Percentiles rank a stretch among this genome's conserved stretches.
Evolutionary conservation across 1,284 basidiomycete species (phyloP).

Genomic region (Cryptococcus deneoformans): DNA sequence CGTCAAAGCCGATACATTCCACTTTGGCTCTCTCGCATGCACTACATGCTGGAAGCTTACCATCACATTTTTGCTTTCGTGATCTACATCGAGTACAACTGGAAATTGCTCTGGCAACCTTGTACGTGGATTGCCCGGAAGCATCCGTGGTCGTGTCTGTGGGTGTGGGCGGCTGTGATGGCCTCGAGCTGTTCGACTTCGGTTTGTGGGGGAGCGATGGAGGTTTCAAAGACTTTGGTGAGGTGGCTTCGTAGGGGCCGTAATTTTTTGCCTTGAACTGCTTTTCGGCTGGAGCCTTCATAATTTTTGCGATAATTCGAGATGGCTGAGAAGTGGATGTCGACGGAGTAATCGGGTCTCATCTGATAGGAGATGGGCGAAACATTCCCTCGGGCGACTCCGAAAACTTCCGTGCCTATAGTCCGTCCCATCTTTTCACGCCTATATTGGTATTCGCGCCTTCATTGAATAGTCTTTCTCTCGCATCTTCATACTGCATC

Average conservation of each 20-base stretch:
- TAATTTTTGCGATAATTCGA: constrained; percentile 3
- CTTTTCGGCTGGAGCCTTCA: constrained; percentile 30
- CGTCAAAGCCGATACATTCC: constrained; percentile 53
- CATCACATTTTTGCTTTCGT: constrained; percentile 51
- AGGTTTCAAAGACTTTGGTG: constrained; percentile 9
- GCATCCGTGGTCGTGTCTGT: not conserved
- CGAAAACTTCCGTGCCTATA: not conserved
- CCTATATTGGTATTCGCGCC: not conserved
- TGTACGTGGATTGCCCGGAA: constrained; percentile 24
- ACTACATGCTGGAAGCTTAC: constrained; percentile 49
- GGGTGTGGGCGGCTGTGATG: not conserved
- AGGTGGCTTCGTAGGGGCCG: constrained; percentile 30
- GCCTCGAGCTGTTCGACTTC: not conserved
- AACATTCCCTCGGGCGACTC: not conserved
- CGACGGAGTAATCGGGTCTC: not conserved
- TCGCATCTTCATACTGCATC: too few relatives aligned
- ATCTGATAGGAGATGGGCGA: constrained; percentile 2
- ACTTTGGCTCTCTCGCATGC: constrained; percentile 49
- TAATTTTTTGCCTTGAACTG: constrained; percentile 21
- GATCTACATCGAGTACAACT: constrained; percentile 49
- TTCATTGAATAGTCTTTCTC: too few relatives aligned
- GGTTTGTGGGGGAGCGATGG: constrained; percentile 4
- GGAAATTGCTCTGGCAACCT: constrained; percentile 50
- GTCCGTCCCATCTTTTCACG: not conserved
- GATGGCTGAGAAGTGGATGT: not conserved